Evolutionary conservation across 108 stramenopile genomes (phyloP).

Genomic region (Nannochloropsis granulata): DNA sequence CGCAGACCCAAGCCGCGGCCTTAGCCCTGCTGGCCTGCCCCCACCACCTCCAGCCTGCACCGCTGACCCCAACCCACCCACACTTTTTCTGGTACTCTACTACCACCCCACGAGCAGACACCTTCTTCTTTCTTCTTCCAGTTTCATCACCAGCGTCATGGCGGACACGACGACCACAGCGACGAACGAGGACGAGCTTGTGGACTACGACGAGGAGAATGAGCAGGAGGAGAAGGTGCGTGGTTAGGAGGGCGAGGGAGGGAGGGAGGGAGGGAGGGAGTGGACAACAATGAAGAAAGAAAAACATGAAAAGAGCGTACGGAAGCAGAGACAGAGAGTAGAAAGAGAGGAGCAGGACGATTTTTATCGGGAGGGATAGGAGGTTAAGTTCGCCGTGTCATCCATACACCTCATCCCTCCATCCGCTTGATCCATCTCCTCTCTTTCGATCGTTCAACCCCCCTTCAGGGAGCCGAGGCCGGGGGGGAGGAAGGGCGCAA

Average conservation of each 20-base stretch:
- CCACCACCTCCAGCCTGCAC: too few relatives aligned
- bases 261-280: background rate
- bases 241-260: constrained; percentile 1
- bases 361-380: too few relatives aligned
- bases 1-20: too few relatives aligned
- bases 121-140: background rate
- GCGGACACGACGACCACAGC: background rate
- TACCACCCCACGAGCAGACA: background rate
- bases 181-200: constrained; percentile 32
- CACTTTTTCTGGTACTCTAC: background rate
- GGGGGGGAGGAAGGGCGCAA: constrained; percentile 23
- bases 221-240: constrained; percentile 15
- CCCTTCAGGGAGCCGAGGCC: constrained; percentile 21
- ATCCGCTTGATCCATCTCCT: background rate
- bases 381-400: too few relatives aligned
- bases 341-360: too few relatives aligned
- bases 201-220: constrained; percentile 44
- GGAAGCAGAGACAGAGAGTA: too few relatives aligned
- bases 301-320: background rate
- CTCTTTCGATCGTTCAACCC: background rate
- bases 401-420: too few relatives aligned
- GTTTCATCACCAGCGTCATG: constrained; percentile 5
- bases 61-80: background rate
- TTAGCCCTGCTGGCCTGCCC: too few relatives aligned
- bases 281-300: background rate